Evolutionary conservation across 1,284 basidiomycete species (phyloP).

Genomic region (Apiotrichum montevideense): DNA sequence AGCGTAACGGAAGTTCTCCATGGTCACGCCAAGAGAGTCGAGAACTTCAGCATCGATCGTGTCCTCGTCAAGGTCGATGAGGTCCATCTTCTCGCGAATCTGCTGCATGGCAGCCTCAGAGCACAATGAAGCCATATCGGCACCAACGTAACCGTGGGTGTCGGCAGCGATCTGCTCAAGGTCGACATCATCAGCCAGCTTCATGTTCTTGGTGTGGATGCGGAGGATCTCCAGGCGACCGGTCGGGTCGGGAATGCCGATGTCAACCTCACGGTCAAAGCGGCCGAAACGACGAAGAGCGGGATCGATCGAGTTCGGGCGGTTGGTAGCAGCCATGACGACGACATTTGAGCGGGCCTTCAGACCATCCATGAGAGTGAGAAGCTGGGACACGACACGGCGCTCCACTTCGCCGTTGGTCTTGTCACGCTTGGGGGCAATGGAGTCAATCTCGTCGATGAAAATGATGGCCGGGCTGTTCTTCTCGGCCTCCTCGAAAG

Average conservation of each 20-base stretch:
- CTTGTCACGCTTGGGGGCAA: constrained; percentile 99
- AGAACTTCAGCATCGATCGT: constrained; percentile 96
- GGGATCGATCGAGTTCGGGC: constrained; percentile 96
- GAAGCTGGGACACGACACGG: constrained; percentile 93
- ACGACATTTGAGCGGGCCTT: constrained; percentile 98
- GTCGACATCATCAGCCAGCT: constrained; percentile 94
- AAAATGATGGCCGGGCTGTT: constrained; percentile 99
- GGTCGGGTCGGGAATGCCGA: constrained; percentile 97
- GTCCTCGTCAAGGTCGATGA: constrained; percentile 87
- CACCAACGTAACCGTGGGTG: constrained; percentile 98
- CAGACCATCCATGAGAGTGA: constrained; percentile 97
- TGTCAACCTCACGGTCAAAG: constrained; percentile 98
- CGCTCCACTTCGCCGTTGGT: constrained; percentile 99
- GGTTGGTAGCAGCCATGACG: constrained; percentile 98
- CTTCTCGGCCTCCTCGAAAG: constrained; percentile 99
- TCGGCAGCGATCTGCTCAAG: constrained; percentile 98
- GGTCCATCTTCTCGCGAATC: constrained; percentile 96
- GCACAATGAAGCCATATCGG: constrained; percentile 92
- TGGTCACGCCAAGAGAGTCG: constrained; percentile 89
- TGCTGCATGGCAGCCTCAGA: constrained; percentile 98
- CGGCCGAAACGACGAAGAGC: constrained; percentile 96
- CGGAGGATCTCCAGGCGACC: constrained; percentile 97
- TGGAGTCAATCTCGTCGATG: constrained; percentile 93
- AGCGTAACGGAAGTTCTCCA: constrained; percentile 98
- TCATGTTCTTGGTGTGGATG: constrained; percentile 99